phyloP scores from a whole-genome alignment of 345 rosid genomes.

The Lenwebbia sp. region DNA sequence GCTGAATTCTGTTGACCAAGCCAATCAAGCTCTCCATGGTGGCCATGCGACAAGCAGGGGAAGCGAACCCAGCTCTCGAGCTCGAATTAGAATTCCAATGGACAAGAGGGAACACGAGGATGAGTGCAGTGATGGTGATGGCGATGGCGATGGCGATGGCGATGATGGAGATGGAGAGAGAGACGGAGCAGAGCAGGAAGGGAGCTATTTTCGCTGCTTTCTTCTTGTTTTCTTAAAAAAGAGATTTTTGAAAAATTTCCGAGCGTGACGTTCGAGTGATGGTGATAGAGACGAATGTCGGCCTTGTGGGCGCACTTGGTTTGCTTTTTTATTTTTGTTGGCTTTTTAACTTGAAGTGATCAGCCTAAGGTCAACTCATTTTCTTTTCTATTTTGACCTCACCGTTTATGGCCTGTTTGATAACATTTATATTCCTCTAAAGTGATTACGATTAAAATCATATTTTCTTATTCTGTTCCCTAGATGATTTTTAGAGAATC shows the following conservation, averaged over 20 bases:
- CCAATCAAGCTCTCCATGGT: slow-evolving; percentile 55
- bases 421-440: no score
- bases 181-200: not conserved
- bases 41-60: slow-evolving; percentile 3
- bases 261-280: not conserved
- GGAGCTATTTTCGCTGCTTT: slow-evolving; percentile 11
- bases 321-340: not conserved
- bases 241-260: not conserved
- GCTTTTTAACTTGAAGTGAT: not conserved
- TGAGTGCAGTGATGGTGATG: not conserved
- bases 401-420: no score
- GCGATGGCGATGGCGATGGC: not conserved
- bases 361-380: not conserved
- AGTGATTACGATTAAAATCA: no score
- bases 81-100: not conserved
- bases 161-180: not conserved
- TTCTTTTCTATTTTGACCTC: not conserved
- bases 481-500: no score
- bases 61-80: not conserved
- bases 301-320: not conserved
- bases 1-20: slow-evolving; percentile 43
- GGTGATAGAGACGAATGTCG: not conserved
- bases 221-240: not conserved
- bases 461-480: no score
- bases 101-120: not conserved